Conservation (phyloP, 192 early-diverging fungal genomes). For the Pilaira anomala region DNA sequence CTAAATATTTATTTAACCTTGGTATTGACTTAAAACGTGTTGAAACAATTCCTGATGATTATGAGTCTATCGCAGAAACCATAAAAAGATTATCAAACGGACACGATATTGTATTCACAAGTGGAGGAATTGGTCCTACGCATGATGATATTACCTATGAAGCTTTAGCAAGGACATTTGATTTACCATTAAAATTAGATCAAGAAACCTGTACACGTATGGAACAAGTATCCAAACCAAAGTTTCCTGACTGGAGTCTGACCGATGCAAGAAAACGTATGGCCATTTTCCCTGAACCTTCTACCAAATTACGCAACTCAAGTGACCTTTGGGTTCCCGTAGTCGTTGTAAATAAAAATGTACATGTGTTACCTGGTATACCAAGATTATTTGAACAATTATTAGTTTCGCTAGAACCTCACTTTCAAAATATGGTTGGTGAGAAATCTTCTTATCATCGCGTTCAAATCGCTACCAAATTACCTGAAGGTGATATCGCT, state of each 20-base stretch:
- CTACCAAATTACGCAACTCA: conserved; percentile 40
- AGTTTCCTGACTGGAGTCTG: conserved; percentile 21
- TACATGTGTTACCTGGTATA: conserved; percentile 68
- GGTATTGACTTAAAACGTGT: conserved; percentile 59
- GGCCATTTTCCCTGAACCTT: conserved; percentile 57
- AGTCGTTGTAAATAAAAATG: conserved; percentile 59
- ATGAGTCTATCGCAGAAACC: conserved; percentile 43
- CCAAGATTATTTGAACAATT: conserved; percentile 59
- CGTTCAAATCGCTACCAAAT: conserved; percentile 42
- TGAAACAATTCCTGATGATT: conserved; percentile 53
- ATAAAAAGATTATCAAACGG: conserved; percentile 44
- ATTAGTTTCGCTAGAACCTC: conserved; percentile 29
- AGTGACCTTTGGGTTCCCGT: conserved; percentile 69
- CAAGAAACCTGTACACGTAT: conserved; percentile 54
- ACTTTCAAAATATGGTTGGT: conserved; percentile 8
- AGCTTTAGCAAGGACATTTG: conserved; percentile 59
- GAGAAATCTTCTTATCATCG: conserved; percentile 34
- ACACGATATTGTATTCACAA: conserved; percentile 65
- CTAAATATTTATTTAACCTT: conserved; percentile 55
- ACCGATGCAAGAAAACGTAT: conserved; percentile 55
- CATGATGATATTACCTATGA: conserved; percentile 69
- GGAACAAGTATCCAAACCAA: conserved; percentile 29
- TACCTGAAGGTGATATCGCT: conserved; percentile 47
- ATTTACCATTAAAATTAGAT: conserved; percentile 49
- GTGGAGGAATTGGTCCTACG: conserved; percentile 68